phyloP scores from a whole-genome alignment of 352 stramenopile genomes.

The Phytophthora pini region DNA sequence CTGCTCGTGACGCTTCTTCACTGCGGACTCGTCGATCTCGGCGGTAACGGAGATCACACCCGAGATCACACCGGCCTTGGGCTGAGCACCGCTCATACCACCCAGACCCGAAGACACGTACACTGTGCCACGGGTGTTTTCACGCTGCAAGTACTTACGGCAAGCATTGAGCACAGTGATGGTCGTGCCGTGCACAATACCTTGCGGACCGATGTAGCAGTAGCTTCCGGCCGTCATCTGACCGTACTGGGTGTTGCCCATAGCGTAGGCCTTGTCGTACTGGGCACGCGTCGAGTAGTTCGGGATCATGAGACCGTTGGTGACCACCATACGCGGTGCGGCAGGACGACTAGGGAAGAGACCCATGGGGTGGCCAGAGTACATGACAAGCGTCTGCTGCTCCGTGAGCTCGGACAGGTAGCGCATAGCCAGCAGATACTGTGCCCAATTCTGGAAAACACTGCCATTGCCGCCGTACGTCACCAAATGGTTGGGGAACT shows the following conservation, averaged over 20 bases:
- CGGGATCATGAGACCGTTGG: conserved; percentile 91
- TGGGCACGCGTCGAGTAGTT: conserved; percentile 89
- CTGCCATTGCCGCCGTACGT: conserved; percentile 91
- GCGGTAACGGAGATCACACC: conserved; percentile 88
- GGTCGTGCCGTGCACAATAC: conserved; percentile 91
- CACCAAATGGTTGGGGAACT: conserved; percentile 89
- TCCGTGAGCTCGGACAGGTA: conserved; percentile 90
- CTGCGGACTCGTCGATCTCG: conserved; percentile 77
- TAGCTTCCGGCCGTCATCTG: conserved; percentile 93
- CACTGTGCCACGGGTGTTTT: conserved; percentile 77
- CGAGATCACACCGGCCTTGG: conserved; percentile 85
- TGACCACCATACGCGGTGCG: conserved; percentile 86
- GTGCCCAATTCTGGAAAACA: conserved; percentile 92
- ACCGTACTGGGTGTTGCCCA: conserved; percentile 88
- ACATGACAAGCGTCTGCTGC: conserved; percentile 91
- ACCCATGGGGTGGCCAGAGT: conserved; percentile 89
- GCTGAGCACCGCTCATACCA: conserved; percentile 89
- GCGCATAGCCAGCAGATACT: conserved; percentile 89
- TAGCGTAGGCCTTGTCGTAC: conserved; percentile 90
- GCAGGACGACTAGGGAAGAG: conserved; percentile 82
- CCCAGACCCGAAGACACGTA: conserved; percentile 89
- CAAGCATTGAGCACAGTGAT: conserved; percentile 91
- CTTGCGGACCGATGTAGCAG: conserved; percentile 92
- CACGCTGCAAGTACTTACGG: conserved; percentile 86
- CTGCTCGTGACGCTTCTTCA: conserved; percentile 89